A percentile compares a stretch with the other conserved stretches of the same genome.
Evolutionary conservation across 345 rosid species (phyloP).

Genomic region (Eucalyptus sp.): DNA sequence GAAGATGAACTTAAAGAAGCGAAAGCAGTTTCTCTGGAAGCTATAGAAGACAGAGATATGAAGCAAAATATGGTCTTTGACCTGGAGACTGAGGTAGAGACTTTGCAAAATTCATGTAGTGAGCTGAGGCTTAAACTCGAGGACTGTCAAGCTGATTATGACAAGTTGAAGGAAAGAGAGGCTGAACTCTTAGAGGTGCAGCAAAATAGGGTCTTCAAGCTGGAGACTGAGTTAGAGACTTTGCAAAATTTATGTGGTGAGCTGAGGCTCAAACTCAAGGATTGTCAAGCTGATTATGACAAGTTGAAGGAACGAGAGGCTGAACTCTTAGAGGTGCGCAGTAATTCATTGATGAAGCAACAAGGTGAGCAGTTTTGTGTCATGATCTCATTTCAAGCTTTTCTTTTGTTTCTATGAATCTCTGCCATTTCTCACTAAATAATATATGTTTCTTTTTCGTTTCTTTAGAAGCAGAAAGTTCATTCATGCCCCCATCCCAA

Average conservation of each 20-base stretch:
- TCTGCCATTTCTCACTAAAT: background rate
- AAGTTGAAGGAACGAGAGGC: slow-evolving; percentile 55
- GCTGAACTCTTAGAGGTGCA: slow-evolving; percentile 22
- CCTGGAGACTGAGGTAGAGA: slow-evolving; percentile 44
- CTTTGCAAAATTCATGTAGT: slow-evolving; percentile 30
- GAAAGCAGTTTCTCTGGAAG: slow-evolving; percentile 19
- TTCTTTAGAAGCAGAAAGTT: slow-evolving; percentile 40
- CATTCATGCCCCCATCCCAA: slow-evolving; percentile 37
- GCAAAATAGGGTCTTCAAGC: slow-evolving; percentile 33
- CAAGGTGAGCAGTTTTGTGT: slow-evolving; percentile 28
- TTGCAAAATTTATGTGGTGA: slow-evolving; percentile 36
- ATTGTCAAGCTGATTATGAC: slow-evolving; percentile 29
- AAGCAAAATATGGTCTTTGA: slow-evolving; percentile 31
- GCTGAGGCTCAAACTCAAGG: slow-evolving; percentile 33
- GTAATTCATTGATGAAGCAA: slow-evolving; percentile 23
- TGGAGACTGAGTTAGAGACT: slow-evolving; percentile 40
- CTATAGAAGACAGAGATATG: slow-evolving; percentile 36
- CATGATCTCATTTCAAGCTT: background rate
- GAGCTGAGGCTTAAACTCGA: slow-evolving; percentile 33
- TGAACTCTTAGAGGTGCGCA: slow-evolving; percentile 30
- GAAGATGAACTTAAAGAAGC: slow-evolving; percentile 36
- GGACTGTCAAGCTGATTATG: slow-evolving; percentile 30
- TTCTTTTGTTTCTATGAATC: background rate
- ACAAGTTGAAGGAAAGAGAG: slow-evolving; percentile 56
- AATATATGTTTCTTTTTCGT: background rate